phyloP scores from a whole-genome alignment of 106 monocot species.

The Acorus calamus region DNA sequence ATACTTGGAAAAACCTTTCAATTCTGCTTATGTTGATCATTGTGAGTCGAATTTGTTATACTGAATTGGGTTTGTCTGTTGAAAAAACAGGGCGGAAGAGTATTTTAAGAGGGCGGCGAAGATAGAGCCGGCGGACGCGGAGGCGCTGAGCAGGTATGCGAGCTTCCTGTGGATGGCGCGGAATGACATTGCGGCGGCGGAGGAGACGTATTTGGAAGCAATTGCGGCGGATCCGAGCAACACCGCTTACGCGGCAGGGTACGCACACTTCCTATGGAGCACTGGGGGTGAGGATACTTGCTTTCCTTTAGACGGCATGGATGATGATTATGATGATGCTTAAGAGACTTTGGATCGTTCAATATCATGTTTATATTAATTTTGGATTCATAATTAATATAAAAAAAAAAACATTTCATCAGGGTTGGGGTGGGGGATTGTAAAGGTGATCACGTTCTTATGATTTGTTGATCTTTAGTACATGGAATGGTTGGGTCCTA shows the following conservation, averaged over 20 bases:
- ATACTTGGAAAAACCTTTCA: no score
- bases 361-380: no score
- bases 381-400: no score
- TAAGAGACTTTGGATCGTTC: no score
- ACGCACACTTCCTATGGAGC: slow-evolving; percentile 91
- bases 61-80: not conserved
- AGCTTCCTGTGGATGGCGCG: slow-evolving; percentile 72
- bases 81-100: slow-evolving; percentile 47
- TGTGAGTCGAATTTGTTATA: no score
- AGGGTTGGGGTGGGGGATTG: no score
- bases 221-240: slow-evolving; percentile 69
- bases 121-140: slow-evolving; percentile 49
- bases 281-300: slow-evolving; percentile 88
- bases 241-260: slow-evolving; percentile 41
- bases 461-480: no score
- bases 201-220: slow-evolving; percentile 69
- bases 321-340: not conserved
- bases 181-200: slow-evolving; percentile 60
- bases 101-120: slow-evolving; percentile 66
- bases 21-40: not conserved
- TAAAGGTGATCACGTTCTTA: no score
- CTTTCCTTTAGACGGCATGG: slow-evolving; percentile 36
- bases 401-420: no score
- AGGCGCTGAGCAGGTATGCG: slow-evolving; percentile 57
- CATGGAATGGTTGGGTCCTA: no score